Conservation (phyloP, 2,329 filamentous ascomycete genomes). For the Arthroderma uncinatum region DNA sequence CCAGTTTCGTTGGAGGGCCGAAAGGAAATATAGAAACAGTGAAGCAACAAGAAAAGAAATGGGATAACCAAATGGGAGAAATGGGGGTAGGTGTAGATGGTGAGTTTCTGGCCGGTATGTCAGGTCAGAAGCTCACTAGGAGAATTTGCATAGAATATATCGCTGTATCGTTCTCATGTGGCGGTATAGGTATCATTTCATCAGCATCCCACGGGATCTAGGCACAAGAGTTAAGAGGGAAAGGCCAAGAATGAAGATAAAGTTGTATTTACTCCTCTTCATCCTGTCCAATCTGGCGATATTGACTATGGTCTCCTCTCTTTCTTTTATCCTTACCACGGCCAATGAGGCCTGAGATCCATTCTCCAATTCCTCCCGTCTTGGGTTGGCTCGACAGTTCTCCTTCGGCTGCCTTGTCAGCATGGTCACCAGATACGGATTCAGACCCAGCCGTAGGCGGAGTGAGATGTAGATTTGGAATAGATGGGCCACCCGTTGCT, state of each 20-base stretch:
- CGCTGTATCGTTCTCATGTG: too few species aligned
- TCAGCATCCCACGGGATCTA: neutral
- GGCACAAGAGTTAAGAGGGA: neutral
- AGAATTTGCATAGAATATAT: too few species aligned
- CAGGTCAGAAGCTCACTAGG: too few species aligned
- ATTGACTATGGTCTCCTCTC: slow-evolving; percentile 32
- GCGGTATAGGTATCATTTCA: too few species aligned
- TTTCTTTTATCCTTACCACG: slow-evolving; percentile 32
- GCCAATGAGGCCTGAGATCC: slow-evolving; percentile 57
- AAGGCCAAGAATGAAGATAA: neutral
- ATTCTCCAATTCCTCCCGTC: slow-evolving; percentile 50
- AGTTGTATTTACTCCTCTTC: slow-evolving; percentile 26
- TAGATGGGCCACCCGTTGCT: slow-evolving; percentile 47
- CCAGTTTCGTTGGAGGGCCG: neutral
- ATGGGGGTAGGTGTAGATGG: neutral
- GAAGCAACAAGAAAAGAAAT: neutral
- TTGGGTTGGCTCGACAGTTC: slow-evolving; percentile 26
- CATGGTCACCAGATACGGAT: slow-evolving; percentile 7
- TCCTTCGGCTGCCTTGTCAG: slow-evolving; percentile 18
- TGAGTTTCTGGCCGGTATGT: too few species aligned
- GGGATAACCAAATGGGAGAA: neutral
- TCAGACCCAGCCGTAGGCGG: slow-evolving; percentile 50
- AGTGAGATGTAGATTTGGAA: slow-evolving; percentile 72
- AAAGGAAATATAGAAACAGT: neutral
- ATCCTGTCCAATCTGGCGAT: slow-evolving; percentile 38